These are phyloP conservation scores for Chenopodium quinoa DNA, from an alignment of 148 eudicot species.

Conservation along the genomic window DNA sequence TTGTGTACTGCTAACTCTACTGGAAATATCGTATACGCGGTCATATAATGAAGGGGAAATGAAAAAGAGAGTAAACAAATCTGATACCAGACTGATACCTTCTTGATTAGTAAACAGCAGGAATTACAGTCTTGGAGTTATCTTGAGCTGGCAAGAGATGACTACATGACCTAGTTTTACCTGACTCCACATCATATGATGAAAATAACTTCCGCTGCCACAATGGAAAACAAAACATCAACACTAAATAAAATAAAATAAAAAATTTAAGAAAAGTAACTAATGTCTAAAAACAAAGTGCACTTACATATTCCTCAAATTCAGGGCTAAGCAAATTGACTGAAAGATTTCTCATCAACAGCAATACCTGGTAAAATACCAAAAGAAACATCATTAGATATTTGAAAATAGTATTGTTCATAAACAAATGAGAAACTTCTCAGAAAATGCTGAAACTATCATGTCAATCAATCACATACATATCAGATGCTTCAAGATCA, in stretches of 20 bases:
- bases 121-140: conserved; percentile 35
- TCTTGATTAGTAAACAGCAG: conserved; percentile 23
- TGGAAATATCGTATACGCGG: background rate
- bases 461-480: background rate
- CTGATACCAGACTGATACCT: background rate
- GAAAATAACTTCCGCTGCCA: conserved; percentile 35
- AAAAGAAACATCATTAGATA: background rate
- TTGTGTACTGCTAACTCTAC: background rate
- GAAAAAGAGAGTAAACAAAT: background rate
- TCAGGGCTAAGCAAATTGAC: conserved; percentile 73
- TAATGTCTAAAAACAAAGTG: background rate
- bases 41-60: background rate
- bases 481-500: background rate
- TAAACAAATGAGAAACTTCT: background rate
- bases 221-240: background rate
- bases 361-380: conserved; percentile 43
- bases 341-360: conserved; percentile 73
- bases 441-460: background rate
- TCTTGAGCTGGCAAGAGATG: conserved; percentile 14
- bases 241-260: background rate
- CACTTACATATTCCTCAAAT: conserved; percentile 75
- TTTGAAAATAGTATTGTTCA: background rate
- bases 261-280: background rate
- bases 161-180: conserved; percentile 35
- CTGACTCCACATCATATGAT: conserved; percentile 36